Evolutionary conservation across 164 flowering plant genomes (phyloP), one percentile per base, ranked within the genome.

Genomic region (Chimonanthus praecox): DNA sequence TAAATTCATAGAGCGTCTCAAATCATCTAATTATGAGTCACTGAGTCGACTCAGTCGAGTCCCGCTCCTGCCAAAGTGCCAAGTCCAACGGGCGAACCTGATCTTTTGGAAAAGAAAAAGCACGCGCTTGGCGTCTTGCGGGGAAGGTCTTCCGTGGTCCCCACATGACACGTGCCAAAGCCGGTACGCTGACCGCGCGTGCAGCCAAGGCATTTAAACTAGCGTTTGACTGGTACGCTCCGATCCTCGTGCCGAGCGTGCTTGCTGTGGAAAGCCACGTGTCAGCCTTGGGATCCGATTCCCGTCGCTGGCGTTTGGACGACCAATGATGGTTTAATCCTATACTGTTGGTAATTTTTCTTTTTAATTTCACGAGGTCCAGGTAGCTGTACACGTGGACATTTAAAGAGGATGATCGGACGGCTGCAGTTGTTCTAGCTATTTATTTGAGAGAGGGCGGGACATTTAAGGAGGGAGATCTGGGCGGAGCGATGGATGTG

Each of bases 81-180:
- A 33, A 1, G 33, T 33, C 33, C 33, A 1, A 33, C 33, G 33
- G 33, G 5, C n/a, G 33, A 16, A 16, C 64, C 65, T 7, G 65
- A 63, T 63, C 20, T 9, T 16, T 15, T 20, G n/a, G 4, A 3
- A 18, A 21, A 4, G 18, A 20, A 33, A 66, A 69, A 69, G 72
- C 72, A 69, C 61, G 61, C 72, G 6, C 62, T 69, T 69, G 72
- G 72, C 72, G 72, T 51, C 72, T 69, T 69, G 45, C 48, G 62
- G 47, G 5, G 46, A n/a, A 15, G 45, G 33, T 6, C 13, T 58
- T 62, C 3, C 65, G 5, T 9, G n/a, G 7, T 3, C 16, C 48
- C 47, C 11, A 43, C 47, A 13, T 47, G 68, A 44, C 20, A 10
- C 48, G 46, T 11, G 2, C 44, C 49, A 46, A 3, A 7, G 15